A percentile compares a stretch with the other conserved stretches of the same genome.
These are phyloP conservation scores for Paramecium caudatum DNA, from an alignment of 73 alveolate genomes.

Conservation along the genomic window DNA sequence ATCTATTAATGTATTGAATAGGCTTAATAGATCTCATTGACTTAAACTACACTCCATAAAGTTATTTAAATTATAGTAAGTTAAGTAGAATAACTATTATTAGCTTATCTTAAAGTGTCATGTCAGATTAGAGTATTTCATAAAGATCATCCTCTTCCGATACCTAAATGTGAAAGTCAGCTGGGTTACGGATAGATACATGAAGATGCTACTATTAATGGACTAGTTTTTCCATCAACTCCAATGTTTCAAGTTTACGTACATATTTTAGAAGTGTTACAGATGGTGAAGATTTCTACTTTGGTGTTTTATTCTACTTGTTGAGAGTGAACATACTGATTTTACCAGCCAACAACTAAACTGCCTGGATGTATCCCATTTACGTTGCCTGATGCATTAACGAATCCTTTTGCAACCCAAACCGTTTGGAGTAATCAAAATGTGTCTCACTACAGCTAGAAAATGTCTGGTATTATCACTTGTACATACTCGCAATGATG, in stretches of 20 bases:
- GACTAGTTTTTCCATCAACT: neutral
- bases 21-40: conserved; percentile 12
- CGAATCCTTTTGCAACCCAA: neutral
- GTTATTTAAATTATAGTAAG: conserved; percentile 23
- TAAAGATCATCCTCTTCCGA: conserved; percentile 24
- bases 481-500: conserved; percentile 28
- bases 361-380: neutral
- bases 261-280: conserved; percentile 27
- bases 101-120: conserved; percentile 20
- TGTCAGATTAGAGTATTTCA: neutral
- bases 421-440: neutral
- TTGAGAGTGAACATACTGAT: conserved; percentile 14
- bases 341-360: neutral
- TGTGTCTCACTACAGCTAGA: neutral
- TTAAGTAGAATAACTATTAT: neutral
- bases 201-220: neutral
- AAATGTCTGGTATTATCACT: neutral
- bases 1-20: neutral
- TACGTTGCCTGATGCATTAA: conserved; percentile 5
- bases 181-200: conserved; percentile 28
- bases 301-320: conserved; percentile 17
- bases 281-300: conserved; percentile 2
- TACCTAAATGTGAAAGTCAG: conserved; percentile 6
- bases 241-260: conserved; percentile 27
- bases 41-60: neutral